These are phyloP conservation scores for Yamadazyma sp. DNA, from an alignment of 805 yeast genomes.

Conservation along the genomic window DNA sequence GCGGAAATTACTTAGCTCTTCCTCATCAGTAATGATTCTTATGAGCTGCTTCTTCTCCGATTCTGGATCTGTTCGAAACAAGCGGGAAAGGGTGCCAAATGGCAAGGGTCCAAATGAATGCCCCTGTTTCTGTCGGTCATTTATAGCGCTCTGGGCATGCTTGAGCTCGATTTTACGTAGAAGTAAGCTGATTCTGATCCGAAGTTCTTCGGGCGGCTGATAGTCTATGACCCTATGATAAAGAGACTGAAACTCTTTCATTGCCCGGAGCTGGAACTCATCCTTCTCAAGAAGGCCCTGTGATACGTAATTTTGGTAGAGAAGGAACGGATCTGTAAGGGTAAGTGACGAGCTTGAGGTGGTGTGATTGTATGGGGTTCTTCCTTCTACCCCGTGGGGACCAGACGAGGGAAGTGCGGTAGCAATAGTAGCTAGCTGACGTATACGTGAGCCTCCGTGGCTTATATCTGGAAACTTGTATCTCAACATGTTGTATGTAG, in stretches of 20 bases:
- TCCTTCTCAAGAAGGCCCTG: constrained; percentile 56
- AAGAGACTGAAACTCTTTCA: constrained; percentile 60
- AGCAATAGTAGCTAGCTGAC: not conserved
- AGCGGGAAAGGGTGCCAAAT: constrained; percentile 7
- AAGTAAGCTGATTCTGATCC: constrained; percentile 42
- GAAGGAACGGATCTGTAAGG: constrained; percentile 61
- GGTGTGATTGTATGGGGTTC: constrained; percentile 24
- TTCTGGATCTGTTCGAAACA: constrained; percentile 32
- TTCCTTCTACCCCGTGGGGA: constrained; percentile 39
- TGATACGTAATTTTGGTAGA: constrained; percentile 54
- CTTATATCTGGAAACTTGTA: no score
- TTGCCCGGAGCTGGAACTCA: constrained; percentile 59
- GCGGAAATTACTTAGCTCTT: constrained; percentile 50
- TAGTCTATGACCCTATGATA: constrained; percentile 61
- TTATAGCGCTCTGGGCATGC: constrained; percentile 24
- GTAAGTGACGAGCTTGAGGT: constrained; percentile 21
- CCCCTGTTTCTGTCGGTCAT: constrained; percentile 6
- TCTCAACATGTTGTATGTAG: no score
- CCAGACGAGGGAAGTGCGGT: constrained; percentile 21
- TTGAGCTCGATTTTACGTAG: constrained; percentile 34
- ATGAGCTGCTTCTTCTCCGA: constrained; percentile 43
- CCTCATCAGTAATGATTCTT: constrained; percentile 56
- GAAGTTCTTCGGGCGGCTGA: constrained; percentile 50
- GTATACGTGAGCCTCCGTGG: no score
- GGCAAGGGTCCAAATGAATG: constrained; percentile 13